Conservation (phyloP, 306 rosid genomes). For the Prunus mume region DNA sequence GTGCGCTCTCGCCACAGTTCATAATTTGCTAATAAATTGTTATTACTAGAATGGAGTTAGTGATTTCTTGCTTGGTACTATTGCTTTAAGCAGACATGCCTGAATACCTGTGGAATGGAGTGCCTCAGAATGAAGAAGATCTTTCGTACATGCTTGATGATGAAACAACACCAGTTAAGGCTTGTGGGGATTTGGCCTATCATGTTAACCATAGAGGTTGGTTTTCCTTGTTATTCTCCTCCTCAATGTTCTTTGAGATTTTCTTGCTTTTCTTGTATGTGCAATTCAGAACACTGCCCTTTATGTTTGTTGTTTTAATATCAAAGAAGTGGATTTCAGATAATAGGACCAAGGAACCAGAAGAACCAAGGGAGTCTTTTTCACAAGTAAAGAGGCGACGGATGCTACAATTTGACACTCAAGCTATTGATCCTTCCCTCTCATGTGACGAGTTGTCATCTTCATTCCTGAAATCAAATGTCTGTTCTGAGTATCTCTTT, state of each 20-base stretch:
- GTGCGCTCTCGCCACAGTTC: slow-evolving; percentile 34
- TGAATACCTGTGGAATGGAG: slow-evolving; percentile 56
- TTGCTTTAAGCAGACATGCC: slow-evolving; percentile 48
- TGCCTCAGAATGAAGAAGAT: slow-evolving; percentile 57
- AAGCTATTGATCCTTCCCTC: slow-evolving; percentile 35
- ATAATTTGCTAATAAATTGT: background rate
- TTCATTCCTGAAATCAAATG: slow-evolving; percentile 55
- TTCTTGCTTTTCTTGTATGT: slow-evolving; percentile 6
- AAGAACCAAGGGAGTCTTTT: slow-evolving; percentile 47
- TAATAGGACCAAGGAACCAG: slow-evolving; percentile 42
- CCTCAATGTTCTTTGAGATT: slow-evolving; percentile 8
- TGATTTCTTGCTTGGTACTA: slow-evolving; percentile 9
- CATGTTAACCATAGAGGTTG: slow-evolving; percentile 33
- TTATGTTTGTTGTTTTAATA: slow-evolving; percentile 22
- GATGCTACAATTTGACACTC: slow-evolving; percentile 67
- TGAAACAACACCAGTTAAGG: slow-evolving; percentile 87
- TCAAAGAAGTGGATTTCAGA: slow-evolving; percentile 42
- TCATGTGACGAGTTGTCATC: slow-evolving; percentile 49
- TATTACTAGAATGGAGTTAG: background rate
- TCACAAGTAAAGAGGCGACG: slow-evolving; percentile 79
- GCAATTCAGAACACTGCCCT: slow-evolving; percentile 8
- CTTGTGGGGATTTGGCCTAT: slow-evolving; percentile 67
- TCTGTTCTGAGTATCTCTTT: slow-evolving; percentile 37
- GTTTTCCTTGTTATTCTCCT: background rate
- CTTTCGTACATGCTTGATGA: slow-evolving; percentile 66